Percentiles rank a stretch among this genome's conserved stretches.
Conservation (phyloP, 805 yeast species). For the Sungouiozyma intestinalis region DNA sequence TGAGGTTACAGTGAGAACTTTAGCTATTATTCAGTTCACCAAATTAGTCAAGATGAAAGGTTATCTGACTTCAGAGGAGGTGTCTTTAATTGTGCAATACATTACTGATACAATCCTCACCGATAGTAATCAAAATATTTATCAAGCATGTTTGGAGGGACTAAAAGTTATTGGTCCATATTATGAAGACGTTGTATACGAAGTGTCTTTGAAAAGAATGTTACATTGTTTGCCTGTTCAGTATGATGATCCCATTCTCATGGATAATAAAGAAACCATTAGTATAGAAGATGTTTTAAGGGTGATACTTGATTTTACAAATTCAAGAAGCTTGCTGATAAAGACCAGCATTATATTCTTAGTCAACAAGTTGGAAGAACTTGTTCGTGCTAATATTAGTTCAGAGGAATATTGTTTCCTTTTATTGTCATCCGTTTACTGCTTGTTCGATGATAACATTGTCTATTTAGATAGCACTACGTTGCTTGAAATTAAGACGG, state of each 20-base stretch:
- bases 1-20: slow-evolving; percentile 59
- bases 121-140: slow-evolving; percentile 42
- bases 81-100: slow-evolving; percentile 51
- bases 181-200: slow-evolving; percentile 34
- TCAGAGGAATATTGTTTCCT: slow-evolving; percentile 20
- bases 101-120: slow-evolving; percentile 51
- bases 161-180: slow-evolving; percentile 34
- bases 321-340: slow-evolving; percentile 21
- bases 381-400: slow-evolving; percentile 3
- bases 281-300: slow-evolving; percentile 29
- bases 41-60: slow-evolving; percentile 41
- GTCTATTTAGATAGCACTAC: slow-evolving; percentile 9
- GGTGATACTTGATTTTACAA: slow-evolving; percentile 27
- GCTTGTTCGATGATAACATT: slow-evolving; percentile 19
- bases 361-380: slow-evolving; percentile 10
- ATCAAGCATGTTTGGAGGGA: slow-evolving; percentile 44
- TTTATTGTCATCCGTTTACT: slow-evolving; percentile 19
- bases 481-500: slow-evolving; percentile 10
- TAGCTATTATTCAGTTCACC: slow-evolving; percentile 55
- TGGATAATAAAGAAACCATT: slow-evolving; percentile 18
- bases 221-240: slow-evolving; percentile 42
- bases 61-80: slow-evolving; percentile 45
- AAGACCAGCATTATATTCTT: slow-evolving; percentile 22
- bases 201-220: slow-evolving; percentile 42
- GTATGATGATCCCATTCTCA: slow-evolving; percentile 20